These are phyloP conservation scores for Kodamaea hsintzibuensis DNA, from an alignment of 805 yeast species.

Conservation along the genomic window DNA sequence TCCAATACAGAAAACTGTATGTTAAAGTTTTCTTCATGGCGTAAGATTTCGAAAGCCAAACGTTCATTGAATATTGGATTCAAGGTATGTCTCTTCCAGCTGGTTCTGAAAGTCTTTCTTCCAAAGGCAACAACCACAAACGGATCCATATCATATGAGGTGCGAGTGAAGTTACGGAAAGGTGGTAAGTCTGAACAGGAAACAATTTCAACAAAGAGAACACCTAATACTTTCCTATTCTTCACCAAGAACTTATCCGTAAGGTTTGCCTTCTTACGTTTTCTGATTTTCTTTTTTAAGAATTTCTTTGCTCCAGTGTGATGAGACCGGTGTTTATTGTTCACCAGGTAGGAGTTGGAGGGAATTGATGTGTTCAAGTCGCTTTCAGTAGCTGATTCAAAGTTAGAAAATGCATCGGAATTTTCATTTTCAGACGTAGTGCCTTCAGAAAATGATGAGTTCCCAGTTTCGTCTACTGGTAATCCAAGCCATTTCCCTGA, in stretches of 20 bases:
- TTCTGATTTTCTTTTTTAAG: slow-evolving; percentile 5
- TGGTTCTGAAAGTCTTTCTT: slow-evolving; percentile 80
- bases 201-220: slow-evolving; percentile 72
- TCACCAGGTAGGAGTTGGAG: neutral
- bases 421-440: neutral
- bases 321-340: neutral
- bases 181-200: slow-evolving; percentile 82
- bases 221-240: slow-evolving; percentile 55
- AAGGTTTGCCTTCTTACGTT: slow-evolving; percentile 8
- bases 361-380: neutral
- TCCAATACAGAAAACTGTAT: slow-evolving; percentile 77
- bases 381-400: slow-evolving; percentile 1
- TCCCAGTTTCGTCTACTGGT: slow-evolving; percentile 14
- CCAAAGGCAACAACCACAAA: slow-evolving; percentile 92
- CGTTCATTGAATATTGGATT: slow-evolving; percentile 83
- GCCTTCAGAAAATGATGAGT: neutral
- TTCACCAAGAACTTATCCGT: slow-evolving; percentile 36
- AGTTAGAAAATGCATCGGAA: neutral
- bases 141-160: slow-evolving; percentile 94
- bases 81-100: slow-evolving; percentile 78
- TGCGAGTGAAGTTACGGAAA: slow-evolving; percentile 62
- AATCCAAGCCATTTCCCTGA: neutral
- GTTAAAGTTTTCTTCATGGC: slow-evolving; percentile 64
- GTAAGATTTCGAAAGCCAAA: slow-evolving; percentile 72
- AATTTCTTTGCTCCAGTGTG: neutral